A percentile compares a stretch with the other conserved stretches of the same genome.
phyloP scores from a whole-genome alignment of 202 grass and related monocot genomes.

The Schoenoplectus triqueter region DNA sequence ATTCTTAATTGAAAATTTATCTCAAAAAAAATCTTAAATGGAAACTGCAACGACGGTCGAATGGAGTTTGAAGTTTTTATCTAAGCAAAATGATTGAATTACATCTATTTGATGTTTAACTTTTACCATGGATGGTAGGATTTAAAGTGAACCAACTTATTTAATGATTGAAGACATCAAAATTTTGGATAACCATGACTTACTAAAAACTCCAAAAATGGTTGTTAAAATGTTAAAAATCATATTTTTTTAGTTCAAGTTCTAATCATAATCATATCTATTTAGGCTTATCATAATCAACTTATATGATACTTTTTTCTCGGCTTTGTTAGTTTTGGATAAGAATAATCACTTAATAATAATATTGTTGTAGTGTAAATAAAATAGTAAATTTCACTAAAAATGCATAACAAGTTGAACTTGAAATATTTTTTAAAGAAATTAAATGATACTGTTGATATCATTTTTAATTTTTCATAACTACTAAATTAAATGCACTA shows the following conservation, averaged over 20 bases:
- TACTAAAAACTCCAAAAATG: not conserved
- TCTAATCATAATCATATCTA: not conserved
- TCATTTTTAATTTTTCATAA: too few relatives aligned
- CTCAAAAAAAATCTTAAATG: not conserved
- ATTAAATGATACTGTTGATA: too few relatives aligned
- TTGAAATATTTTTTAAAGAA: too few relatives aligned
- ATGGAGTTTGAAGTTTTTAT: too few relatives aligned
- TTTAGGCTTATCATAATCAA: not conserved
- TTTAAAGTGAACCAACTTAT: constrained; percentile 3
- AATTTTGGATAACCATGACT: not conserved
- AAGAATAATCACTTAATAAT: not conserved
- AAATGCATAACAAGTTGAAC: too few relatives aligned
- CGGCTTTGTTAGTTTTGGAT: not conserved
- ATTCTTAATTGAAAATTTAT: not conserved
- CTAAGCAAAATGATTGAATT: not conserved
- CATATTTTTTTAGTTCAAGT: not conserved
- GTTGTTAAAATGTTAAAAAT: not conserved
- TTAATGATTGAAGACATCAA: not conserved
- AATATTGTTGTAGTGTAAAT: not conserved
- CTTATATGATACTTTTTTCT: not conserved
- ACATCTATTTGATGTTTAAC: not conserved
- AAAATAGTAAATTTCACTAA: too few relatives aligned
- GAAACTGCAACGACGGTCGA: not conserved
- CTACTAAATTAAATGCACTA: too few relatives aligned
- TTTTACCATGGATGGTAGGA: not conserved